Percentiles rank a stretch among this genome's conserved stretches.
phyloP scores from a whole-genome alignment of 371 early-diverging fungal species.

The Enterocytospora artemiae region DNA sequence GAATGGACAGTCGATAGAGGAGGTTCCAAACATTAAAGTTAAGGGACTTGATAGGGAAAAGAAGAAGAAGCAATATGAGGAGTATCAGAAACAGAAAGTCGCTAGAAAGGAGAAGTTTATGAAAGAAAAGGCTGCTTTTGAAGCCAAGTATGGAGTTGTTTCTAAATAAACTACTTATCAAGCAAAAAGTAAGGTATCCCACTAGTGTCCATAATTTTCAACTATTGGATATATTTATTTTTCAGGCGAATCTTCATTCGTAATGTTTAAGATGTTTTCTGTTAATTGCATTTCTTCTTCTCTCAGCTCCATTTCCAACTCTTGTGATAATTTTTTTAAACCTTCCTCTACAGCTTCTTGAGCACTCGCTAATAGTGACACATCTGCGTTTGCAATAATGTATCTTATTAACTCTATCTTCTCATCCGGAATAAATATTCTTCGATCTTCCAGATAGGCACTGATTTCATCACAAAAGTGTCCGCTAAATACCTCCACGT shows the following conservation, averaged over 20 bases:
- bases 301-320: not conserved
- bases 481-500: not conserved
- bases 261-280: not conserved
- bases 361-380: not conserved
- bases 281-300: not conserved
- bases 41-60: constrained; percentile 14
- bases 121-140: constrained; percentile 27
- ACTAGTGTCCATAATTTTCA: too few species aligned
- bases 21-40: constrained; percentile 39
- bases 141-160: not conserved
- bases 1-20: constrained; percentile 20
- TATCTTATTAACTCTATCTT: not conserved
- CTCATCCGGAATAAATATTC: not conserved
- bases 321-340: not conserved
- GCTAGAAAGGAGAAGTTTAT: constrained; percentile 28
- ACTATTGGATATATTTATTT: too few species aligned
- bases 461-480: not conserved
- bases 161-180: not conserved
- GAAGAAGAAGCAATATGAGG: constrained; percentile 13
- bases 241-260: too few species aligned
- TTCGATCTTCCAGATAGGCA: not conserved
- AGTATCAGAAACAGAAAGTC: not conserved
- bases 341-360: not conserved
- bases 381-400: not conserved
- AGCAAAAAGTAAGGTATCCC: not conserved